phyloP scores from a whole-genome alignment of 192 early-diverging fungal genomes.

The Paraglomus occultum region DNA sequence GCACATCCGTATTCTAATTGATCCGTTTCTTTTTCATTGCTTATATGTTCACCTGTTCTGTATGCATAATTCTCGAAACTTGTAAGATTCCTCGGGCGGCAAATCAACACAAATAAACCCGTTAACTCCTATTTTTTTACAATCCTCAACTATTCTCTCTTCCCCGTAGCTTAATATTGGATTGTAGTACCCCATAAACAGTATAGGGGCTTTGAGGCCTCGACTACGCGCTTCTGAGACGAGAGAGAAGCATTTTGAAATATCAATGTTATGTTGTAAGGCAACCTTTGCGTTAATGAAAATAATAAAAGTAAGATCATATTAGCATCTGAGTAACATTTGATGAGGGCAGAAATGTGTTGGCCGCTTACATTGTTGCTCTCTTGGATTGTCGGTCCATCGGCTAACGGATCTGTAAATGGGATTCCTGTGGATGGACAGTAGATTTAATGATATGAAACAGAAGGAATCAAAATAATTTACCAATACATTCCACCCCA shows the following conservation, averaged over 20 bases:
- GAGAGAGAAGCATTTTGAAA: slow-evolving; percentile 75
- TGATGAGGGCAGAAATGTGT: not conserved
- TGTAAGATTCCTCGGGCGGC: slow-evolving; percentile 92
- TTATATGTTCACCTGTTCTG: slow-evolving; percentile 53
- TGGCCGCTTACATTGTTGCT: slow-evolving; percentile 65
- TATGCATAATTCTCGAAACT: slow-evolving; percentile 77
- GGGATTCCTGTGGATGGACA: slow-evolving; percentile 66
- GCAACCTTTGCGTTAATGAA: slow-evolving; percentile 58
- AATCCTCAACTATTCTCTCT: slow-evolving; percentile 77
- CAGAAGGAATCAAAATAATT: not conserved
- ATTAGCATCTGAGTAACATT: not conserved
- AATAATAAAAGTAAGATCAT: not conserved
- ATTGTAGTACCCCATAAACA: slow-evolving; percentile 99
- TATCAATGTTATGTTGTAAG: slow-evolving; percentile 74
- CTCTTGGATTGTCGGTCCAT: slow-evolving; percentile 96
- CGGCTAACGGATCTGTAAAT: slow-evolving; percentile 97
- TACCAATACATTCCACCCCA: not conserved
- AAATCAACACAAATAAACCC: slow-evolving; percentile 98
- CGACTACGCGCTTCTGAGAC: slow-evolving; percentile 76
- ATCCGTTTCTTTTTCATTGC: not conserved
- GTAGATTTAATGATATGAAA: not conserved
- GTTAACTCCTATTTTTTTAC: slow-evolving; percentile 82
- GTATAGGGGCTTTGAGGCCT: slow-evolving; percentile 85
- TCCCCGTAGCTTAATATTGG: slow-evolving; percentile 95
- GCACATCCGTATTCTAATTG: not conserved